phyloP scores from a whole-genome alignment of 768 basidiomycete species.

The Phanerochaete sordida region DNA sequence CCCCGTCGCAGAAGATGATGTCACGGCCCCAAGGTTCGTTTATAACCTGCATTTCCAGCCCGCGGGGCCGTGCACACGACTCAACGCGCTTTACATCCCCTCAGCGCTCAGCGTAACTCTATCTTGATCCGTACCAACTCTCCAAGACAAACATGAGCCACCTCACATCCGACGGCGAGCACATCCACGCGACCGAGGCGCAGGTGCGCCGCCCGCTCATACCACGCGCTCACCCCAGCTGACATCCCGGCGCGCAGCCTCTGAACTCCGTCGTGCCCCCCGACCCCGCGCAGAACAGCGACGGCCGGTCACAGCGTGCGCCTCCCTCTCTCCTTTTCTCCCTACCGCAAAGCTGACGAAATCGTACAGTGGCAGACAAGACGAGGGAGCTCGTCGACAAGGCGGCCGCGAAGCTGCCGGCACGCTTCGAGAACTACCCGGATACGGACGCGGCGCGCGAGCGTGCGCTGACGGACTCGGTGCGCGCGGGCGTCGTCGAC shows the following conservation, averaged over 20 bases:
- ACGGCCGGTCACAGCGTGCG: neutral
- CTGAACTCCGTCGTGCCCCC: conserved; percentile 4
- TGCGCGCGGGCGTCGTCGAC: conserved; percentile 4
- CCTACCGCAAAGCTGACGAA: neutral
- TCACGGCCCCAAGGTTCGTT: too few species aligned
- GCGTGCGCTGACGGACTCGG: conserved; percentile 3
- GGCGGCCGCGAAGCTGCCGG: neutral
- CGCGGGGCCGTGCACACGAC: too few species aligned
- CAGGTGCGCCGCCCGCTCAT: neutral
- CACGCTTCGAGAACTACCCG: neutral
- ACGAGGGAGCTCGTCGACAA: neutral
- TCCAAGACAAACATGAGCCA: conserved; percentile 3
- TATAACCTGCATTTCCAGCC: too few species aligned
- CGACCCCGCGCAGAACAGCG: neutral
- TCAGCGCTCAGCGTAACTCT: too few species aligned
- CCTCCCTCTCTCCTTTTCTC: neutral
- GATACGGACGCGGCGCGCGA: conserved; percentile 1
- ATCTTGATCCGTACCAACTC: too few species aligned
- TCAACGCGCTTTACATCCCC: too few species aligned
- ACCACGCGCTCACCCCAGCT: neutral
- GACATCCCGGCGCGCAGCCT: neutral
- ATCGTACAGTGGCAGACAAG: neutral
- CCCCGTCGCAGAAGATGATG: too few species aligned
- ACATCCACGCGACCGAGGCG: neutral
- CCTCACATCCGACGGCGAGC: neutral